phyloP scores from a whole-genome alignment of 176 grass and related monocot genomes.

The Hyparrhenia diplandra region DNA sequence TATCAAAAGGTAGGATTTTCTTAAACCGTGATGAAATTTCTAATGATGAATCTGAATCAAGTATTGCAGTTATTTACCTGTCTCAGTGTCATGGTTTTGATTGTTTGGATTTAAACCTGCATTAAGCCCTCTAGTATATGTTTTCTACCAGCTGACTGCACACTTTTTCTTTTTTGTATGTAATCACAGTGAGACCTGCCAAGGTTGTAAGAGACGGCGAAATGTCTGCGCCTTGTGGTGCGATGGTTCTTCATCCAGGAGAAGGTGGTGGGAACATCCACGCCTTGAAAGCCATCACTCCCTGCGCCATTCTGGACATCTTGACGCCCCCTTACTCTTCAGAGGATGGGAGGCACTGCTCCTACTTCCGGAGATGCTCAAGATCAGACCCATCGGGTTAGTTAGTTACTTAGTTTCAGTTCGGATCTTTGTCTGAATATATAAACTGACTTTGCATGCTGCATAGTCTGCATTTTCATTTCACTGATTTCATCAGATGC shows the following conservation, averaged over 20 bases:
- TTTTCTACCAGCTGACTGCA: slow-evolving; percentile 12
- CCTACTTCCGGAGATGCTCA: slow-evolving; percentile 46
- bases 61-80: background rate
- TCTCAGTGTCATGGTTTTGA: background rate
- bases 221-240: slow-evolving; percentile 41
- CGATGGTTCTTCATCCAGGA: slow-evolving; percentile 41
- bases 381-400: slow-evolving; percentile 35
- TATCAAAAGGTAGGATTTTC: slow-evolving; percentile 32
- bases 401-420: background rate
- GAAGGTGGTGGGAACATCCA: slow-evolving; percentile 53
- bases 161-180: background rate
- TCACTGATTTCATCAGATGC: background rate
- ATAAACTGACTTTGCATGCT: background rate
- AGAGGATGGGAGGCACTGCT: slow-evolving; percentile 57
- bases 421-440: background rate
- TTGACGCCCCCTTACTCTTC: slow-evolving; percentile 67
- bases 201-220: slow-evolving; percentile 51
- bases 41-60: background rate
- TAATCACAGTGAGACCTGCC: slow-evolving; percentile 39
- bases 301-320: slow-evolving; percentile 62
- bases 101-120: background rate
- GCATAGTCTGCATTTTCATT: background rate
- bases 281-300: slow-evolving; percentile 58
- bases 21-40: background rate
- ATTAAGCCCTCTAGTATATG: background rate